Evolutionary conservation across 345 rosid genomes (phyloP).

Genomic region (Citrus reticulata): DNA sequence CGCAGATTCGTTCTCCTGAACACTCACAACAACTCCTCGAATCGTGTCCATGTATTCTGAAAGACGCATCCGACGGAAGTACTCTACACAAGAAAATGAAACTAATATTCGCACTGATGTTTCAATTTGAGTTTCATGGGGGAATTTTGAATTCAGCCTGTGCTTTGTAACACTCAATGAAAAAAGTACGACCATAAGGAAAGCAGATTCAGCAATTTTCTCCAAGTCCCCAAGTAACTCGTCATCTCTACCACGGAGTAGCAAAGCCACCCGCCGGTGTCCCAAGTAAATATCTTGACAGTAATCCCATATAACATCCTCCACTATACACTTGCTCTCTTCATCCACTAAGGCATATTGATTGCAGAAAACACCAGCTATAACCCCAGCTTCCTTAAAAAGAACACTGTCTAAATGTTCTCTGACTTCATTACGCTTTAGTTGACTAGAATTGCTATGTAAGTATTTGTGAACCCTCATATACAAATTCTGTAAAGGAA

Average conservation of each 20-base stretch:
- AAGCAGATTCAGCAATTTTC: slow-evolving; percentile 86
- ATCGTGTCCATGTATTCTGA: slow-evolving; percentile 90
- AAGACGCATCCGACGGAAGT: slow-evolving; percentile 77
- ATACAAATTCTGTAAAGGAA: slow-evolving; percentile 59
- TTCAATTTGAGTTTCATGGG: slow-evolving; percentile 53
- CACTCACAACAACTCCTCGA: slow-evolving; percentile 59
- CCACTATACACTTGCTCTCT: slow-evolving; percentile 53
- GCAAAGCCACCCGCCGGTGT: slow-evolving; percentile 60
- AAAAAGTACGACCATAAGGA: slow-evolving; percentile 86
- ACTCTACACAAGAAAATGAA: slow-evolving; percentile 80
- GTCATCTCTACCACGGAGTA: slow-evolving; percentile 57
- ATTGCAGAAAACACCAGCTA: slow-evolving; percentile 73
- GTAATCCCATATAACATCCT: slow-evolving; percentile 68
- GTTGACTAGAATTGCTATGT: slow-evolving; percentile 20
- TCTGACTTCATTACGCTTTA: slow-evolving; percentile 35
- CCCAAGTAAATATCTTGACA: slow-evolving; percentile 70
- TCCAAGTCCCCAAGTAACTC: slow-evolving; percentile 58
- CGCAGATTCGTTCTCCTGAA: slow-evolving; percentile 74
- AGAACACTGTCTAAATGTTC: slow-evolving; percentile 52
- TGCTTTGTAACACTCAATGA: slow-evolving; percentile 74
- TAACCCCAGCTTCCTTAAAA: slow-evolving; percentile 79
- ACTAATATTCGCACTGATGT: slow-evolving; percentile 66
- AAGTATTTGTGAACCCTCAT: slow-evolving; percentile 33
- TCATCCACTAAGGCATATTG: slow-evolving; percentile 66
- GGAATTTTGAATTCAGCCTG: slow-evolving; percentile 42